phyloP scores from a whole-genome alignment of 2,329 filamentous ascomycete genomes.

The Colletotrichum phormii region DNA sequence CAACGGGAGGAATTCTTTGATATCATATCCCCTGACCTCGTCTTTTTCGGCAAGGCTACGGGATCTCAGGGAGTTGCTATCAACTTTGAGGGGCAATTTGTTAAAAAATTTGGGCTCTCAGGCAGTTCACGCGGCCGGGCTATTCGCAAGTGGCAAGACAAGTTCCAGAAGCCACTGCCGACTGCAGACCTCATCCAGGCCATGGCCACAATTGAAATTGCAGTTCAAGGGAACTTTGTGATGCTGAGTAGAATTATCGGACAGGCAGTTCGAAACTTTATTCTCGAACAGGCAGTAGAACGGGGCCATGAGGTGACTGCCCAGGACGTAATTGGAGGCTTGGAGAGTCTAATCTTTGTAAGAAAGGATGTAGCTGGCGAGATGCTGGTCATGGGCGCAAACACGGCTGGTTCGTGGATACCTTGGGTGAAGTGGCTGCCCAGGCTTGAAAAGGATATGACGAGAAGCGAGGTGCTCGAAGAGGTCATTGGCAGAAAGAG shows the following conservation, averaged over 20 bases:
- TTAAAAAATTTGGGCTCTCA: slow-evolving; percentile 12
- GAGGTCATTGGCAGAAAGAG: slow-evolving; percentile 11
- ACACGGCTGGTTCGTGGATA: slow-evolving; percentile 26
- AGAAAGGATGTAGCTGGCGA: slow-evolving; percentile 31
- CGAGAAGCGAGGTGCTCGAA: slow-evolving; percentile 11
- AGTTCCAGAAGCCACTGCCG: slow-evolving; percentile 16
- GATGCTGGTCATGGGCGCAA: slow-evolving; percentile 28
- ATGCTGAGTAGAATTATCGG: slow-evolving; percentile 30
- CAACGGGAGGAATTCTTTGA: slow-evolving; percentile 40
- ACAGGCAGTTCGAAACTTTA: slow-evolving; percentile 2
- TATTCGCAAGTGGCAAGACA: slow-evolving; percentile 25
- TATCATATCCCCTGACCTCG: slow-evolving; percentile 37
- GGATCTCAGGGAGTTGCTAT: slow-evolving; percentile 23
- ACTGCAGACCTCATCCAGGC: slow-evolving; percentile 27
- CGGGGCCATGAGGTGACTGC: slow-evolving; percentile 2
- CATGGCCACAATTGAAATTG: slow-evolving; percentile 11
- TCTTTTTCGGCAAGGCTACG: slow-evolving; percentile 40
- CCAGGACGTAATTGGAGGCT: slow-evolving; percentile 14
- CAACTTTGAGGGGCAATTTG: slow-evolving; percentile 12
- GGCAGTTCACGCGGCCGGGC: not conserved
- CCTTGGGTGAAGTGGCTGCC: slow-evolving; percentile 37
- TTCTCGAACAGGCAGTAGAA: slow-evolving; percentile 8
- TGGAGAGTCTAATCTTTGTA: slow-evolving; percentile 28
- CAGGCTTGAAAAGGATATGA: slow-evolving; percentile 33
- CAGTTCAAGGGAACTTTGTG: slow-evolving; percentile 9